These are phyloP conservation scores for Trichoderma polysporum DNA, from an alignment of 2,329 filamentous ascomycete genomes.

Conservation along the genomic window DNA sequence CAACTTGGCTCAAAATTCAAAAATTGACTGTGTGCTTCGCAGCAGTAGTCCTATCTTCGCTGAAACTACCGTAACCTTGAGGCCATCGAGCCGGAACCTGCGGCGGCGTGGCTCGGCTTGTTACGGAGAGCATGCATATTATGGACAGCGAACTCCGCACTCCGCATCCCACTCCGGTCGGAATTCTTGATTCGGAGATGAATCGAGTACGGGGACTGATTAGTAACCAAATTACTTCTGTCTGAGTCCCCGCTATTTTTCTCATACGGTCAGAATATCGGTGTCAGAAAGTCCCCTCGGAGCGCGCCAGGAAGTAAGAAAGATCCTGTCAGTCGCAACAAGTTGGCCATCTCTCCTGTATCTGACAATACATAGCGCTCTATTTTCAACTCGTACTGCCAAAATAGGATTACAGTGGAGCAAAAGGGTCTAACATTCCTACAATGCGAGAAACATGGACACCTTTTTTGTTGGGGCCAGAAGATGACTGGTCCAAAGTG, in stretches of 20 bases:
- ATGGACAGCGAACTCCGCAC: neutral
- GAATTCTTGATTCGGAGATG: neutral
- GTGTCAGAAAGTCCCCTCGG: neutral
- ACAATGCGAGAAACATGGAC: neutral
- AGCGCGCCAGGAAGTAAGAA: neutral
- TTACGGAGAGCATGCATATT: neutral
- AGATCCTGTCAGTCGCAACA: neutral
- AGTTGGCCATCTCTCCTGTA: neutral
- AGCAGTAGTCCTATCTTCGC: too few relatives aligned
- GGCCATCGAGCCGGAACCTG: neutral
- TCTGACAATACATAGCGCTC: neutral
- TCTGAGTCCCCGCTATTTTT: neutral
- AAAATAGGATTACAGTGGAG: neutral
- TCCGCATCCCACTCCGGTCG: neutral
- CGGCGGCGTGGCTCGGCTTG: neutral
- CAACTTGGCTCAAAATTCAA: neutral
- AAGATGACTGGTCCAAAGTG: constrained; percentile 12
- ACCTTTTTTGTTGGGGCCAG: neutral
- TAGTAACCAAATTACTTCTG: neutral
- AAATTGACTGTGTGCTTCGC: neutral
- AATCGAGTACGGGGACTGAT: too few relatives aligned
- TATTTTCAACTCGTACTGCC: neutral
- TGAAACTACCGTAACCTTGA: neutral
- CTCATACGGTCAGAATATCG: neutral
- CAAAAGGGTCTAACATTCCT: neutral